These are phyloP conservation scores for Phlyctochytrium arcticum DNA, from an alignment of 192 early-diverging fungal species.

Conservation along the genomic window DNA sequence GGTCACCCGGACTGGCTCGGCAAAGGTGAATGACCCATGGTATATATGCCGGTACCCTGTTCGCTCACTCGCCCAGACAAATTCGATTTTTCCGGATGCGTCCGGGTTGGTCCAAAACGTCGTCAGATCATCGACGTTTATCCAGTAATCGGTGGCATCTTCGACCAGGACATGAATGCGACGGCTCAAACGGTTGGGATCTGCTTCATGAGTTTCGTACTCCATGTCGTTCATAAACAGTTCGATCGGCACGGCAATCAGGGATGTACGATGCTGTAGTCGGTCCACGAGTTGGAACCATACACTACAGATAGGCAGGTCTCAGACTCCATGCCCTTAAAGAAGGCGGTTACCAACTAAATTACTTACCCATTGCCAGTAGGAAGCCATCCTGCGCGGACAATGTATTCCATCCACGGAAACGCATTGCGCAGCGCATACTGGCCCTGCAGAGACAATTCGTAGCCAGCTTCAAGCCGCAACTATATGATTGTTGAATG, in stretches of 20 bases:
- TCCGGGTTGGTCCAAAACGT: neutral
- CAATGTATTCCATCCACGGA: constrained; percentile 69
- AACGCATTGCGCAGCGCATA: constrained; percentile 40
- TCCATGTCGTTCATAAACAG: constrained; percentile 50
- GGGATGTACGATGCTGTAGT: constrained; percentile 44
- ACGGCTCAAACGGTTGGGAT: constrained; percentile 3
- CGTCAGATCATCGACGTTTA: constrained; percentile 50
- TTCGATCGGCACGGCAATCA: constrained; percentile 45
- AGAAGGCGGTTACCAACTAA: no score
- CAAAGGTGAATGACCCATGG: constrained; percentile 16
- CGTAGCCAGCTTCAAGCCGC: constrained; percentile 46
- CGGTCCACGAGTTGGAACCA: constrained; percentile 59
- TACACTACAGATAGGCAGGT: no score
- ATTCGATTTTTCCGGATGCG: constrained; percentile 8
- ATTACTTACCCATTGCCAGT: constrained; percentile 43
- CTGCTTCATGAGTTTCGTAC: no score
- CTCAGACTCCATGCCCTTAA: no score
- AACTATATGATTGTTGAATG: no score
- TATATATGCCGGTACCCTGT: constrained; percentile 62
- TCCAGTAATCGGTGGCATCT: constrained; percentile 53
- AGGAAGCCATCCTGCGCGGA: constrained; percentile 61
- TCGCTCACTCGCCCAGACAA: constrained; percentile 56
- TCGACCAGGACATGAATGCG: constrained; percentile 47
- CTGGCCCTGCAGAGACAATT: constrained; percentile 29
- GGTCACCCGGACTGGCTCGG: neutral